These are phyloP conservation scores for Dendrothele bispora DNA, from an alignment of 768 basidiomycete species.

Conservation along the genomic window DNA sequence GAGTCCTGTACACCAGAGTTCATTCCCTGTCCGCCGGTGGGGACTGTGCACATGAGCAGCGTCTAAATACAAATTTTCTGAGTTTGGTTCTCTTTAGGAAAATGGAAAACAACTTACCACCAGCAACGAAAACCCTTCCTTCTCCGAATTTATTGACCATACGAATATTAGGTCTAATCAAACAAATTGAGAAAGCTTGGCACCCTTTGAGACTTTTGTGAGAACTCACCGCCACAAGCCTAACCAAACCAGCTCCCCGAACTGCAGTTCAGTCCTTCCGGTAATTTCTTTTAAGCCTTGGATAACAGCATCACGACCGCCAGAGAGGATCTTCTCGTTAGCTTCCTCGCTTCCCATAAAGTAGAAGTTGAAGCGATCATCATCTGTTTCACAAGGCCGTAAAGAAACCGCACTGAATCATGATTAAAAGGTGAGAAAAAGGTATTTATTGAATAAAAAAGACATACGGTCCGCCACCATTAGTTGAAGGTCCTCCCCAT, in stretches of 20 bases:
- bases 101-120: constrained; percentile 33
- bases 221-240: not conserved
- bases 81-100: no score
- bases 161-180: constrained; percentile 40
- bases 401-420: not conserved
- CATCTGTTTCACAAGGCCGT: constrained; percentile 2
- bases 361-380: constrained; percentile 9
- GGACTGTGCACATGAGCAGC: constrained; percentile 43
- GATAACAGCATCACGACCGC: constrained; percentile 11
- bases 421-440: not conserved
- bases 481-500: constrained; percentile 13
- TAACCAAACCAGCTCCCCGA: constrained; percentile 9
- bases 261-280: constrained; percentile 13
- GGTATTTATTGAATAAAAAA: not conserved
- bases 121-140: constrained; percentile 43
- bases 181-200: not conserved
- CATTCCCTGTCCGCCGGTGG: constrained; percentile 21
- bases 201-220: not conserved
- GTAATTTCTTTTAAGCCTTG: constrained; percentile 4
- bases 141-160: constrained; percentile 40
- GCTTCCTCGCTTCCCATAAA: constrained; percentile 1
- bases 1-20: constrained; percentile 34
- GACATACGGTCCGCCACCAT: constrained; percentile 3
- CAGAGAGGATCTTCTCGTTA: constrained; percentile 1
- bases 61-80: constrained; percentile 23